phyloP scores from a whole-genome alignment of 176 grass and related monocot genomes.

The Triticum turgidum region DNA sequence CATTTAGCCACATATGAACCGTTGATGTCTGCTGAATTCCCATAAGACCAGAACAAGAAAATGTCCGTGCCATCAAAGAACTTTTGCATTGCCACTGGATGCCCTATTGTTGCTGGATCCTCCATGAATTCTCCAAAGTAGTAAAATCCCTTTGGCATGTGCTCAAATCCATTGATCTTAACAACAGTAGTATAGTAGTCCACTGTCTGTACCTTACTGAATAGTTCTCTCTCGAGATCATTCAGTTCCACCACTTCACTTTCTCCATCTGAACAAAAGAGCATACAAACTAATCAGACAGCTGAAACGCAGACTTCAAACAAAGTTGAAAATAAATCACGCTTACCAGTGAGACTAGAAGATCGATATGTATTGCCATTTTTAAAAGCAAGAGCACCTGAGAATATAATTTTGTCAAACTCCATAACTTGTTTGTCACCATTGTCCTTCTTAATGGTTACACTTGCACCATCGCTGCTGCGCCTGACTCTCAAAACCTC shows the following conservation, averaged over 20 bases:
- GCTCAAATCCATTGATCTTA: conserved; percentile 62
- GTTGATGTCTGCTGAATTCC: conserved; percentile 61
- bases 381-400: conserved; percentile 59
- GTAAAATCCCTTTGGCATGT: conserved; percentile 68
- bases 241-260: conserved; percentile 63
- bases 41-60: conserved; percentile 84
- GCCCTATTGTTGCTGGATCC: conserved; percentile 61
- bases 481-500: conserved; percentile 56
- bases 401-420: conserved; percentile 76
- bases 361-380: conserved; percentile 70
- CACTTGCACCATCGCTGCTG: conserved; percentile 21
- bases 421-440: conserved; percentile 44
- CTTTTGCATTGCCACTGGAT: conserved; percentile 77
- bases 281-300: conserved; percentile 26
- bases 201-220: conserved; percentile 63
- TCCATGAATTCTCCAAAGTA: conserved; percentile 78
- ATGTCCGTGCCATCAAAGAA: conserved; percentile 63
- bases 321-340: conserved; percentile 21
- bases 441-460: conserved; percentile 44
- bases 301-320: conserved; percentile 13
- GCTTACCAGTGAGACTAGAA: conserved; percentile 46
- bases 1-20: conserved; percentile 51
- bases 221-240: conserved; percentile 64
- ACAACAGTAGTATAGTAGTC: conserved; percentile 75
- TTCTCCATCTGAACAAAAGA: conserved; percentile 49